Conservation (phyloP, 345 rosid genomes). For the Combretum micranthum region DNA sequence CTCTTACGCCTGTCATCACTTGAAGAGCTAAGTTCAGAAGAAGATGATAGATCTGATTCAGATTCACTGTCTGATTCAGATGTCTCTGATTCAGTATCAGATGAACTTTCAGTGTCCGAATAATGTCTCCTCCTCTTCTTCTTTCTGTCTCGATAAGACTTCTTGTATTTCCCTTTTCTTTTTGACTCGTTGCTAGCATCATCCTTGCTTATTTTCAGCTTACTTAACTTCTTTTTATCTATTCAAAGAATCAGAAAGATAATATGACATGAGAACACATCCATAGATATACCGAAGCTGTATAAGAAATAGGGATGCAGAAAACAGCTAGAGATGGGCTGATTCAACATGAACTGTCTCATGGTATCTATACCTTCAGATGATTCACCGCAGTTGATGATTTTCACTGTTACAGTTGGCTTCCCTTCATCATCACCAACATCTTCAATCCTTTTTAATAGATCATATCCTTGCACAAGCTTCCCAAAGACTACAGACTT, state of each 20-base stretch:
- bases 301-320: not conserved
- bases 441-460: conserved; percentile 75
- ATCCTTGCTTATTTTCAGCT: conserved; percentile 41
- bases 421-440: conserved; percentile 77
- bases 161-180: conserved; percentile 62
- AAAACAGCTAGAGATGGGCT: not conserved
- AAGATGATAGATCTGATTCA: conserved; percentile 51
- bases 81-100: conserved; percentile 65
- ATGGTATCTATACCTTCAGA: conserved; percentile 35
- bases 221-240: conserved; percentile 49
- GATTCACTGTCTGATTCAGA: conserved; percentile 81
- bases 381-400: conserved; percentile 79
- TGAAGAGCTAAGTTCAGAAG: conserved; percentile 79
- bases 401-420: conserved; percentile 84
- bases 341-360: not conserved
- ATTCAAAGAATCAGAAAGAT: conserved; percentile 12
- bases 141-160: conserved; percentile 58
- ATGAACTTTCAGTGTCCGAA: conserved; percentile 77
- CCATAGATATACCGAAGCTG: not conserved
- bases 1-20: conserved; percentile 80
- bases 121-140: conserved; percentile 68
- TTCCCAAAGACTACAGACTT: conserved; percentile 81
- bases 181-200: conserved; percentile 33
- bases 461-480: conserved; percentile 77
- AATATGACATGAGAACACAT: not conserved